Percentiles rank a stretch among this genome's conserved stretches.
Conservation (phyloP, 352 stramenopile species). For the Phytophthora quininea region DNA sequence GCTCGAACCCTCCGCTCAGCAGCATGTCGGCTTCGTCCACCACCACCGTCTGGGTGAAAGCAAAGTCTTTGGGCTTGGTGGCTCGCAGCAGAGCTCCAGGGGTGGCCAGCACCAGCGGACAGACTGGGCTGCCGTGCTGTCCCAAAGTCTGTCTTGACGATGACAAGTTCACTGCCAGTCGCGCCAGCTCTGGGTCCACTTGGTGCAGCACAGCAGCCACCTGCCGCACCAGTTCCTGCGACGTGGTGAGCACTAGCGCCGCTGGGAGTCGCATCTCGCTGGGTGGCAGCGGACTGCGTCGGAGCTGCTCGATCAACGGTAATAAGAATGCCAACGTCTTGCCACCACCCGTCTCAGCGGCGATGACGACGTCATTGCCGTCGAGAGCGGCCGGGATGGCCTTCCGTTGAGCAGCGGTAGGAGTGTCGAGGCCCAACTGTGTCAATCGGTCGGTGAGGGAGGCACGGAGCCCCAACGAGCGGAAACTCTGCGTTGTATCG, state of each 20-base stretch:
- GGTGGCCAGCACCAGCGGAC: constrained; percentile 69
- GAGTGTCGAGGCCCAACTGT: constrained; percentile 41
- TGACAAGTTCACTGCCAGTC: constrained; percentile 48
- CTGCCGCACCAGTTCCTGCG: constrained; percentile 87
- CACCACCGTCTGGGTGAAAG: constrained; percentile 74
- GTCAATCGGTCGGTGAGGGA: constrained; percentile 43
- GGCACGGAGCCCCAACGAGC: constrained; percentile 54
- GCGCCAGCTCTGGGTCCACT: constrained; percentile 47
- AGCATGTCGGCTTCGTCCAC: constrained; percentile 88
- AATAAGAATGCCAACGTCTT: constrained; percentile 97
- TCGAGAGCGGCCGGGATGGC: constrained; percentile 63
- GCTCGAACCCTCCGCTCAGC: constrained; percentile 73
- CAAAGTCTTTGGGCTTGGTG: constrained; percentile 72
- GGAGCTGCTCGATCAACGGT: constrained; percentile 74
- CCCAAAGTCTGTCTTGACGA: constrained; percentile 58
- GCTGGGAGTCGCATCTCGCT: constrained; percentile 53
- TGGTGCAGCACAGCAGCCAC: constrained; percentile 51
- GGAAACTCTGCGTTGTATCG: constrained; percentile 43
- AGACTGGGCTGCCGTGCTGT: constrained; percentile 31
- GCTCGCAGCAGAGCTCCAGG: constrained; percentile 67
- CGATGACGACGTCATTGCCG: constrained; percentile 90
- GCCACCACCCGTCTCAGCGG: constrained; percentile 94
- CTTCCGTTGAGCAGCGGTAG: constrained; percentile 59
- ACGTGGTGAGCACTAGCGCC: constrained; percentile 85
- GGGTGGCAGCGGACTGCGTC: constrained; percentile 33